Evolutionary conservation across 2,329 filamentous ascomycete genomes (phyloP), one percentile per base, ranked within the genome.

Genomic region (Botryosphaeria dothidea): DNA sequence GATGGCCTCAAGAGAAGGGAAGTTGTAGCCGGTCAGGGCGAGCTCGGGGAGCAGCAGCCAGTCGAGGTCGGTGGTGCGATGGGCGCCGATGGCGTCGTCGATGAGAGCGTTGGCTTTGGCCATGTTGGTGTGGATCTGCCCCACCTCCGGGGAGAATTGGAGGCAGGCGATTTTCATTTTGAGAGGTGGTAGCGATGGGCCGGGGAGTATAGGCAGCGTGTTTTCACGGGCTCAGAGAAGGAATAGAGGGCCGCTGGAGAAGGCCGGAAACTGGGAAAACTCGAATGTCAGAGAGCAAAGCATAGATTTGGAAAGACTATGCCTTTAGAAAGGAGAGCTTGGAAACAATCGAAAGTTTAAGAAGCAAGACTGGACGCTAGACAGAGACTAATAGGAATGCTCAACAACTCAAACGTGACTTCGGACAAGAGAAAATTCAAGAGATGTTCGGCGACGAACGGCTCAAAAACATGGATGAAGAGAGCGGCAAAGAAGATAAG

Each of bases 11-110:
- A 92, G 75, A 0, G 88, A 90, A 46, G 85, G 84, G 79, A 93
- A 94, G 74, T 93, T 93, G 80, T 93, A 95, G 31, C 92, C 90
- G 65, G 87, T 84, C 72, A 94, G 92, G 1, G 91, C 90, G 74
- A 94, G 79, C 73, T 94, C 92, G 0, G 92, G 91, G 0, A 94
- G 78, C 0, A 94, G 86, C 0, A 95, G 80, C 31, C 93, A 82
- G 72, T 92, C 90, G 1, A 93, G 73, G n/a, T 83, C 66, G 8
- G 46, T 21, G 23, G 64, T 78, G 1, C 0, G 82, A 78, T 74
- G 72, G 36, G 65, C 45, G 19, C 75, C 69, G 23, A 64, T 5
- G 82, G 85, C 83, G 27, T 73, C 80, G 19, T 77, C 81, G 11
- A 94, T 78, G 3, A 93, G 82, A 0, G 82, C 77, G 68, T 93